Conservation (phyloP, 352 stramenopile species). For the Elongisporangium prolatum region DNA sequence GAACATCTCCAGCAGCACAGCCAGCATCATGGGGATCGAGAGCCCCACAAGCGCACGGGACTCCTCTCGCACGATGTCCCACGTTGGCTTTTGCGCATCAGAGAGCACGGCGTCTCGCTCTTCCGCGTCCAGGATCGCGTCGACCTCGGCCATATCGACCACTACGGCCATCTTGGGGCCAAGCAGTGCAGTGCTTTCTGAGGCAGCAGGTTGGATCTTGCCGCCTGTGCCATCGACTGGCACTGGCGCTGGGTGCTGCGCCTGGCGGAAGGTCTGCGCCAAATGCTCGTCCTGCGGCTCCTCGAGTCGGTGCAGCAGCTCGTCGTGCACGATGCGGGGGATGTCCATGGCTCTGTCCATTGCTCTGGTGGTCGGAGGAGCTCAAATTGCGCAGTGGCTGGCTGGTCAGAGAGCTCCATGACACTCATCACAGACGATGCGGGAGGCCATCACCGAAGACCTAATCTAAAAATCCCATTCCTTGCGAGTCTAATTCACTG, state of each 20-base stretch:
- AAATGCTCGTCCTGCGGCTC: constrained; percentile 31
- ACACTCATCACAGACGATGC: neutral
- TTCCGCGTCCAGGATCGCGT: constrained; percentile 29
- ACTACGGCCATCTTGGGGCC: constrained; percentile 3
- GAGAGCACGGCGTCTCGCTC: constrained; percentile 20
- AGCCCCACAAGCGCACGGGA: constrained; percentile 21
- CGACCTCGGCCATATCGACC: constrained; percentile 23
- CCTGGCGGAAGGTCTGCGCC: constrained; percentile 5
- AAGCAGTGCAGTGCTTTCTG: constrained; percentile 22
- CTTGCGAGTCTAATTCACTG: neutral
- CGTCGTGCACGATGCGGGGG: constrained; percentile 40
- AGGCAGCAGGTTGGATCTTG: constrained; percentile 2
- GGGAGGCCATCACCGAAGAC: too few relatives aligned
- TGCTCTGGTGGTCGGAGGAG: neutral
- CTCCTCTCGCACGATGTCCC: constrained; percentile 35
- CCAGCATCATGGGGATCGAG: constrained; percentile 42
- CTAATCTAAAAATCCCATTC: neutral
- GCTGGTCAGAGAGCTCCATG: neutral
- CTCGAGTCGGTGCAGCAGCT: constrained; percentile 43
- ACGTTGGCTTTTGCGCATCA: constrained; percentile 17
- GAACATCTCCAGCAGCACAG: constrained; percentile 40
- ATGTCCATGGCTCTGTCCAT: constrained; percentile 40
- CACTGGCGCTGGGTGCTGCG: constrained; percentile 2
- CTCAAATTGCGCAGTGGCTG: constrained; percentile 1
- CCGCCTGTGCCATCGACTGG: constrained; percentile 3